Evolutionary conservation across 306 rosid genomes (phyloP), one percentile per base, ranked within the genome.

Genomic region (Quercus berberidifolia): DNA sequence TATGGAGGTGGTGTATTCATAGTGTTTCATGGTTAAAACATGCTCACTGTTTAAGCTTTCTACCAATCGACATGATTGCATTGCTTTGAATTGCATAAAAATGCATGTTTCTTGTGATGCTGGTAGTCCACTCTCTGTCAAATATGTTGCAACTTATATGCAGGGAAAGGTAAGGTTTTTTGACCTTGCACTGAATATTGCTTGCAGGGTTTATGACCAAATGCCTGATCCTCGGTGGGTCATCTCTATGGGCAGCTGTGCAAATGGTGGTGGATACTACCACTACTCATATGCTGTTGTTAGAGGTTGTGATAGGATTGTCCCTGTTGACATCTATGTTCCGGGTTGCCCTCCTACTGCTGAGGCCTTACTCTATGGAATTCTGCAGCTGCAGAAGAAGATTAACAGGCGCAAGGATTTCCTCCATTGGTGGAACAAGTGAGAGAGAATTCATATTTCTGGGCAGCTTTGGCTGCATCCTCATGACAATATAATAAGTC

Each of bases 151-250:
- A 13, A 18, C 19, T 38, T 30, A 0, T 31, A 33, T 10, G 26
- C n/a, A n/a, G 17, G 25, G 21, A n/a, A 49, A 54, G 12, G 33
- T 6, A 13, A 73, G 5, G 18, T 21, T 26, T 74, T 28, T 60
- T 52, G 52, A 71, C 38, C 38, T 51, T 19, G 35, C 28, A 33
- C 65, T 77, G 84, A 73, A 76, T 70, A 18, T 23, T 8, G 78
- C 21, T 65, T 86, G 75, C 90, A 96, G 98, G 96, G 99, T 96
- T 77, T 96, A 96, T 84, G 99, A 96, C 80, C 98, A 96, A 85
- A 96, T 96, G 99, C 99, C 99, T 1, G 99, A 96, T 74, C 99
- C 99, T 10, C 84, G 97, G 81, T 96, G 99, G 99, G 97, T 96
- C 12, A 82, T 96, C 86, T 96, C 99, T 10, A 96, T 96, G 99